Evolutionary conservation across 768 basidiomycete species (phyloP).

Genomic region (Mycena galericulata): DNA sequence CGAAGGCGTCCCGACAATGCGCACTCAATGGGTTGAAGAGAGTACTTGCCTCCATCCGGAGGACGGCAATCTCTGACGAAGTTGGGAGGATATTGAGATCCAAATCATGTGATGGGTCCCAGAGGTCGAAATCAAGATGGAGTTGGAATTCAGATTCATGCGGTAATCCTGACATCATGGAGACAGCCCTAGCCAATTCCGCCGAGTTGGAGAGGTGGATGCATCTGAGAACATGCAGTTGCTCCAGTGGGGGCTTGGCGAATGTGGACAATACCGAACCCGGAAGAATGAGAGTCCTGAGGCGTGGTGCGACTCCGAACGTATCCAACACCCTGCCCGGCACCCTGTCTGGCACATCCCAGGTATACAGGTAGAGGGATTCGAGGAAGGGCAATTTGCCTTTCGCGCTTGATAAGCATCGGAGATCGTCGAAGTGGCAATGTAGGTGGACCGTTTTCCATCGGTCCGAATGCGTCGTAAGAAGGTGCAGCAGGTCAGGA

Average conservation of each 20-base stretch:
- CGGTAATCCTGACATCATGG: too few relatives aligned
- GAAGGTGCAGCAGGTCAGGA: background rate
- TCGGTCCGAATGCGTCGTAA: background rate
- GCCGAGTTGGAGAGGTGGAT: background rate
- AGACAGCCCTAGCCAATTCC: background rate
- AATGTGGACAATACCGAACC: background rate
- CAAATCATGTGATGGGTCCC: too few relatives aligned
- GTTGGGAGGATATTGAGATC: too few relatives aligned
- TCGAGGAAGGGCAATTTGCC: background rate
- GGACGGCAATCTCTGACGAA: too few relatives aligned
- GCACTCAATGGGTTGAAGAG: too few relatives aligned
- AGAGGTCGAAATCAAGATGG: too few relatives aligned
- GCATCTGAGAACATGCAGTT: background rate
- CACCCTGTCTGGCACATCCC: too few relatives aligned
- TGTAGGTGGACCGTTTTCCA: background rate
- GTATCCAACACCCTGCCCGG: background rate
- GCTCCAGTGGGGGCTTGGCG: background rate
- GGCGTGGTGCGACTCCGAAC: background rate
- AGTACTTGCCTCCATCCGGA: too few relatives aligned
- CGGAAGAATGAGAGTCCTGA: background rate
- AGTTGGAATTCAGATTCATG: too few relatives aligned
- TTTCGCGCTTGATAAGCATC: background rate
- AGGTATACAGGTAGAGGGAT: too few relatives aligned
- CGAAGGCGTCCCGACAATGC: too few relatives aligned
- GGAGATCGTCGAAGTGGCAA: background rate